These are phyloP conservation scores for Plasmodium cynomolgi DNA, from an alignment of 169 alveolate species.

Conservation along the genomic window DNA sequence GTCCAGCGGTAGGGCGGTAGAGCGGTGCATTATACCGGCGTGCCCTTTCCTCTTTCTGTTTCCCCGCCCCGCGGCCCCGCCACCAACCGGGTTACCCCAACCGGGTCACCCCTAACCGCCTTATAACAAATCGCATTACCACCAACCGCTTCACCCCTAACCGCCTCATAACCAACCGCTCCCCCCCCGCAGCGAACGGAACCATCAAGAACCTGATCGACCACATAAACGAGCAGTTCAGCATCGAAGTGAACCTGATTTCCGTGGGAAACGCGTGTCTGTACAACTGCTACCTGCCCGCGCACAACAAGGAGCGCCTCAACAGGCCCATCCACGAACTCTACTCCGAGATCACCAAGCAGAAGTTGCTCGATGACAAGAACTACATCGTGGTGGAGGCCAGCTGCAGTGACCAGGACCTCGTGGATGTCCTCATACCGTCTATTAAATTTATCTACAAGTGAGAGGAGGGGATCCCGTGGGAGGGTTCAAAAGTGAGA, in stretches of 20 bases:
- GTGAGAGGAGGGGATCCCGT: slow-evolving; percentile 15
- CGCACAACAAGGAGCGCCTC: slow-evolving; percentile 87
- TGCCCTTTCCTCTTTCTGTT: neutral
- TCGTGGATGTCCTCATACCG: slow-evolving; percentile 90
- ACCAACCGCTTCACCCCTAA: neutral
- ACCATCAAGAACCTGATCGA: slow-evolving; percentile 81
- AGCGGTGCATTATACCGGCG: neutral
- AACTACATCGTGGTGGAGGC: slow-evolving; percentile 89
- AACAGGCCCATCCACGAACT: slow-evolving; percentile 81
- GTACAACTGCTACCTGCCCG: slow-evolving; percentile 89
- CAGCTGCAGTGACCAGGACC: slow-evolving; percentile 91
- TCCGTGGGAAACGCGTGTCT: slow-evolving; percentile 92
- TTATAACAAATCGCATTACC: neutral
- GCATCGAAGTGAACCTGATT: slow-evolving; percentile 89
- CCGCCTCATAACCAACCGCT: neutral
- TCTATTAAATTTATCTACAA: slow-evolving; percentile 88
- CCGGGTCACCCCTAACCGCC: no score
- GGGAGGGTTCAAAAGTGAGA: neutral
- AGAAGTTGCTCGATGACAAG: slow-evolving; percentile 76
- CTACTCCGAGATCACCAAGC: slow-evolving; percentile 79
- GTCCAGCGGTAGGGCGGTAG: slow-evolving; percentile 48
- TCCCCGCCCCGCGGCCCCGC: slow-evolving; percentile 66
- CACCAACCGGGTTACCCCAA: slow-evolving; percentile 80
- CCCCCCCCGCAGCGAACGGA: slow-evolving; percentile 79
- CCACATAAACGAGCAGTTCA: slow-evolving; percentile 77